phyloP scores from a whole-genome alignment of 192 early-diverging fungal species.

The Piromyces finnis region DNA sequence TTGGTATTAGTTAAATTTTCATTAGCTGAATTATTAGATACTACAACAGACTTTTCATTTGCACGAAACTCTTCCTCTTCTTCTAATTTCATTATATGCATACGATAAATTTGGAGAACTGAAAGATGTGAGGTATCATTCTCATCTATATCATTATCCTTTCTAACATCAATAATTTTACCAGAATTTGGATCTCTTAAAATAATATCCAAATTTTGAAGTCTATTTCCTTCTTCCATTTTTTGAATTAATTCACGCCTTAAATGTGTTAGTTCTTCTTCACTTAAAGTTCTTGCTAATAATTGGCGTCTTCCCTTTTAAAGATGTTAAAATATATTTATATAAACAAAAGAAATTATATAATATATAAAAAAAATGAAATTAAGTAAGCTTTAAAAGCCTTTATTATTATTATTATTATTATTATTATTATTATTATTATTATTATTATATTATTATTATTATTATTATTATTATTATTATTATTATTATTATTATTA shows the following conservation, averaged over 20 bases:
- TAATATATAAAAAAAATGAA: not conserved
- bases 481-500: too few species aligned
- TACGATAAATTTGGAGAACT: slow-evolving; percentile 30
- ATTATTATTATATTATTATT: too few species aligned
- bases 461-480: too few species aligned
- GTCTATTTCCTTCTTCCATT: slow-evolving; percentile 30
- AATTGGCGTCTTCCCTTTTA: slow-evolving; percentile 28
- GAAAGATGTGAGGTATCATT: slow-evolving; percentile 18
- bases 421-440: too few species aligned
- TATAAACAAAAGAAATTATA: not conserved
- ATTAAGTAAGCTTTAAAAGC: too few species aligned
- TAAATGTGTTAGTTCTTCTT: slow-evolving; percentile 32
- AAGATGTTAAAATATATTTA: not conserved
- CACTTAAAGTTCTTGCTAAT: slow-evolving; percentile 31
- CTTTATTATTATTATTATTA: too few species aligned
- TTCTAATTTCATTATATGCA: slow-evolving; percentile 11
- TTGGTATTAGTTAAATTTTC: not conserved
- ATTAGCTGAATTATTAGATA: too few species aligned
- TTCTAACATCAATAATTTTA: slow-evolving; percentile 2
- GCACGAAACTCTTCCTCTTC: not conserved
- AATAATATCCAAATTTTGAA: slow-evolving; percentile 30
- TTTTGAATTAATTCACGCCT: slow-evolving; percentile 25
- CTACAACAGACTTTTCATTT: too few species aligned
- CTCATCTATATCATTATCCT: slow-evolving; percentile 31
- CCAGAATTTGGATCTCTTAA: slow-evolving; percentile 27